phyloP scores from a whole-genome alignment of 2,329 filamentous ascomycete genomes.

The Colletotrichum tropicale region DNA sequence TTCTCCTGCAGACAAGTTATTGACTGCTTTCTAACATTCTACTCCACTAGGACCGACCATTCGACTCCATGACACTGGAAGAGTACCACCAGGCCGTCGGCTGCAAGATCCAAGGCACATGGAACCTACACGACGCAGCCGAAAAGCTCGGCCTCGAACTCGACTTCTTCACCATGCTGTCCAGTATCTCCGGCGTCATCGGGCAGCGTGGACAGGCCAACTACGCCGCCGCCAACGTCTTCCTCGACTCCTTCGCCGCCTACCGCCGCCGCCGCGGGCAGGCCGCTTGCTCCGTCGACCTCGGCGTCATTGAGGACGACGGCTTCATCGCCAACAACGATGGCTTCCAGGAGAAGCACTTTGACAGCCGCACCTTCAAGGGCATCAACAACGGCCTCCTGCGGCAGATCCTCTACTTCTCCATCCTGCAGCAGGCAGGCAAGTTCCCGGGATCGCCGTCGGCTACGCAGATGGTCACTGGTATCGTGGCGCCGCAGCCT shows the following conservation, averaged over 20 bases:
- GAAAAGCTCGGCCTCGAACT: neutral
- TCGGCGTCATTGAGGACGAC: neutral
- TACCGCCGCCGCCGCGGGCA: constrained; percentile 1
- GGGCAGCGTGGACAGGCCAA: constrained; percentile 37
- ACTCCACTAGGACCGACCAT: neutral
- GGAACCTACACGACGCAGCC: neutral
- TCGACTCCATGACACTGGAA: neutral
- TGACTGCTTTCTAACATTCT: no score
- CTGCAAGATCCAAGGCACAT: neutral
- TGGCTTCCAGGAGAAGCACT: neutral
- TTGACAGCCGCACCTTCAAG: neutral
- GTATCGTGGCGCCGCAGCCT: neutral
- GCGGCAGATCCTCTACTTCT: neutral
- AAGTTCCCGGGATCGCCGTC: neutral
- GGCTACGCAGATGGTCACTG: neutral
- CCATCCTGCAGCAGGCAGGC: neutral
- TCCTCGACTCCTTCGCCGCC: constrained; percentile 33
- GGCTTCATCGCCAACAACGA: neutral
- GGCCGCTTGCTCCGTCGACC: neutral
- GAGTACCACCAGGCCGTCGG: neutral
- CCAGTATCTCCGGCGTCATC: constrained; percentile 22
- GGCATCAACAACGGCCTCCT: neutral
- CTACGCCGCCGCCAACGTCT: constrained; percentile 37
- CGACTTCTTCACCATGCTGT: neutral
- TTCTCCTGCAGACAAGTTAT: no score